phyloP scores from a whole-genome alignment of 768 basidiomycete genomes.

The Naganishia randhawae region DNA sequence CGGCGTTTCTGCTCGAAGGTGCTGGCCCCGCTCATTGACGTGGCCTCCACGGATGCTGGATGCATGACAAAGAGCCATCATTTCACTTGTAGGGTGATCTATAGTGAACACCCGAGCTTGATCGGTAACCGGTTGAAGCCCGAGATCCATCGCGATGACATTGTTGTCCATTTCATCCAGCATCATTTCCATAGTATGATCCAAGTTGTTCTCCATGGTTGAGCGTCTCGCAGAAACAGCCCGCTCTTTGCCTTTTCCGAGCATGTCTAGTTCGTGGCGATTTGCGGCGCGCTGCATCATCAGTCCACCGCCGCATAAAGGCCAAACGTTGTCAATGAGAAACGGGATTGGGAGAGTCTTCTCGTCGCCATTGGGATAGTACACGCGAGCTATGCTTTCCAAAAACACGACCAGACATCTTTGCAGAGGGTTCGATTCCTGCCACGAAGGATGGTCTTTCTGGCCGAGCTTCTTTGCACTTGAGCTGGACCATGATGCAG shows the following conservation, averaged over 20 bases:
- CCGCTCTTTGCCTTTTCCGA: constrained; percentile 24
- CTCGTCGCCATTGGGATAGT: constrained; percentile 42
- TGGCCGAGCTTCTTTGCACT: neutral
- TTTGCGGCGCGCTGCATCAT: constrained; percentile 43
- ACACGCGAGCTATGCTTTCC: constrained; percentile 38
- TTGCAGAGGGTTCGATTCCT: constrained; percentile 17
- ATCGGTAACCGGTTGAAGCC: constrained; percentile 16
- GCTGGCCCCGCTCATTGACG: neutral
- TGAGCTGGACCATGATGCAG: constrained; percentile 9
- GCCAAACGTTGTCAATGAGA: constrained; percentile 40
- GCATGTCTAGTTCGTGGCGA: constrained; percentile 33
- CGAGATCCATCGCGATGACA: constrained; percentile 32
- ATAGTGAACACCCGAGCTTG: constrained; percentile 39
- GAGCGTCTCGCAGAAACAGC: constrained; percentile 20
- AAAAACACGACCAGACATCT: constrained; percentile 46
- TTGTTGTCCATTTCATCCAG: constrained; percentile 43
- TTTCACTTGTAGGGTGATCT: constrained; percentile 41
- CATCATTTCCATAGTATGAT: constrained; percentile 29
- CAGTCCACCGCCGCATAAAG: constrained; percentile 38
- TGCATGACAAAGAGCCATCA: constrained; percentile 7
- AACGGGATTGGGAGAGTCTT: constrained; percentile 43
- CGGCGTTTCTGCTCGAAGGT: neutral
- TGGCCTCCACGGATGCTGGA: constrained; percentile 11
- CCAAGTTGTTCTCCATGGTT: constrained; percentile 30
- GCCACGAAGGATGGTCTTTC: neutral